phyloP scores from a whole-genome alignment of 495 filamentous ascomycete genomes.

The Cercophora newfieldiana region DNA sequence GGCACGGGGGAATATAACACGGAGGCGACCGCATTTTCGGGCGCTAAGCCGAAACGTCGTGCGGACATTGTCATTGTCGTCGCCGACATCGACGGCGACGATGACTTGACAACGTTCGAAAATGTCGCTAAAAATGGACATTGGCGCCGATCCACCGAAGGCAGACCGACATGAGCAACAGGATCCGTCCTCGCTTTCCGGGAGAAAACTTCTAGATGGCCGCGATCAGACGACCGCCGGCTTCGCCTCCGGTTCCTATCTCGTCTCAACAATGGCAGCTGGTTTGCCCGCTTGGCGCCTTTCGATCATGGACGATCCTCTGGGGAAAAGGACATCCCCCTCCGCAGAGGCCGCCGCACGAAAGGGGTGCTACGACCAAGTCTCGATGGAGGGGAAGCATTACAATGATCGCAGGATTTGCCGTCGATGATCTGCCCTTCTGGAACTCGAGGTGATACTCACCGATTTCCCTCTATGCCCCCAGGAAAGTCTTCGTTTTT shows the following conservation, averaged over 20 bases:
- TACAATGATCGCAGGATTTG: conserved; percentile 20
- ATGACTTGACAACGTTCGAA: background rate
- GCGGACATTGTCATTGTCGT: background rate
- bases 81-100: background rate
- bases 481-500: conserved; percentile 1
- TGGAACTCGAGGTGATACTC: conserved; percentile 30
- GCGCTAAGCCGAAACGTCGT: background rate
- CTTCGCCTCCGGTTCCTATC: background rate
- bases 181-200: background rate
- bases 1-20: background rate
- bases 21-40: background rate
- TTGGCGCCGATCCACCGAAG: conserved; percentile 1
- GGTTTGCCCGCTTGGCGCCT: background rate
- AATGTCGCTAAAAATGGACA: background rate
- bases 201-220: conserved; percentile 16
- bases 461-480: conserved; percentile 12
- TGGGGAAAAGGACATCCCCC: background rate
- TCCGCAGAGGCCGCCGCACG: background rate
- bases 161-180: background rate
- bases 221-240: conserved; percentile 1
- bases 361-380: background rate
- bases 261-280: conserved; percentile 5
- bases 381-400: conserved; percentile 11
- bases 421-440: conserved; percentile 24
- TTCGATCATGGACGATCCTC: conserved; percentile 13